These are phyloP conservation scores for Lentinus brumalis DNA, from an alignment of 768 basidiomycete species.

Conservation along the genomic window DNA sequence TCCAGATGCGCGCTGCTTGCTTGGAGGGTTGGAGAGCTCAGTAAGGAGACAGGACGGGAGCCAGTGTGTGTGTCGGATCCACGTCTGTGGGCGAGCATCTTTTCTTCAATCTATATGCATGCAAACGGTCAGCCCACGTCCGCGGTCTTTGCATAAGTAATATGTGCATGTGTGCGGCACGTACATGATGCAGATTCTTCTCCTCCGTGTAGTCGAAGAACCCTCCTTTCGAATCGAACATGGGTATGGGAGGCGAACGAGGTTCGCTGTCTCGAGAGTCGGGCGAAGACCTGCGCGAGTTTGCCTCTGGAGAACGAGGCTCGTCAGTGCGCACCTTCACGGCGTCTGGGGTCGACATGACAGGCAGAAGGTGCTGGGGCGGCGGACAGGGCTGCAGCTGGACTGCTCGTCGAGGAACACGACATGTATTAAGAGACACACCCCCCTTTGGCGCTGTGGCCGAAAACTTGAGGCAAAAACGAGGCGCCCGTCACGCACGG, in stretches of 20 bases:
- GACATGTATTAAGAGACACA: not conserved
- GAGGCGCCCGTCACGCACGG: not conserved
- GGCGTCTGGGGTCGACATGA: not conserved
- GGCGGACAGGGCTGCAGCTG: too few relatives aligned
- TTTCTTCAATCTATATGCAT: constrained; percentile 68
- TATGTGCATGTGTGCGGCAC: constrained; percentile 24
- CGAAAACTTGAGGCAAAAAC: not conserved
- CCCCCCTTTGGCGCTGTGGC: not conserved
- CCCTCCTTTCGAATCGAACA: constrained; percentile 61
- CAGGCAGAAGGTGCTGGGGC: too few relatives aligned
- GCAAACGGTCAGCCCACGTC: not conserved
- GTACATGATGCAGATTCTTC: constrained; percentile 71
- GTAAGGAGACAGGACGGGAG: constrained; percentile 27
- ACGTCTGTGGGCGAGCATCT: constrained; percentile 65
- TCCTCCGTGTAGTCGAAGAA: constrained; percentile 84
- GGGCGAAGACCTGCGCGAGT: constrained; percentile 6
- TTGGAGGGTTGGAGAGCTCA: constrained; percentile 22
- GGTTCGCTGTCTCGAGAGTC: constrained; percentile 14
- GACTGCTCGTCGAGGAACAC: not conserved
- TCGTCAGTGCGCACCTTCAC: not conserved
- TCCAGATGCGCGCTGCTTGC: constrained; percentile 18
- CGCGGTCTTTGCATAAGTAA: not conserved
- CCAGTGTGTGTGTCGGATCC: constrained; percentile 56
- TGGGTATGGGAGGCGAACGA: constrained; percentile 35
- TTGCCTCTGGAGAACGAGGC: not conserved